These are phyloP conservation scores for Myriosclerotinia curreyana DNA, from an alignment of 2,329 filamentous ascomycete species.

Conservation along the genomic window DNA sequence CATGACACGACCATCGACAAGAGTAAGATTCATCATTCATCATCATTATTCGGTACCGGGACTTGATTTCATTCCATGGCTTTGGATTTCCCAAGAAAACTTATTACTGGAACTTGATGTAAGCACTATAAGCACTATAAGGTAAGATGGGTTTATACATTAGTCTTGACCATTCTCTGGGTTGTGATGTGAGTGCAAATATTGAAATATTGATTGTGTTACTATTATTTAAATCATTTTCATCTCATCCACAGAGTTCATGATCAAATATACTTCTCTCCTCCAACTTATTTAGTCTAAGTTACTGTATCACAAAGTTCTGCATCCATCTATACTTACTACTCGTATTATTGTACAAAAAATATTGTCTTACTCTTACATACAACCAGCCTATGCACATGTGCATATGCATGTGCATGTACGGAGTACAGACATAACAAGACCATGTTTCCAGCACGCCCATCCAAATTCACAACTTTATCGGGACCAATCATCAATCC, in stretches of 20 bases:
- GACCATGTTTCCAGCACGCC: neutral
- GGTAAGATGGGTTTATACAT: too few relatives aligned
- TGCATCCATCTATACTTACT: neutral
- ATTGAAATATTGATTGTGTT: too few relatives aligned
- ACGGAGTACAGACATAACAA: too few relatives aligned
- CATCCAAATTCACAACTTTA: neutral
- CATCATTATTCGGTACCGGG: neutral
- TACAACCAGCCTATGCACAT: neutral
- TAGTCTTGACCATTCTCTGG: neutral
- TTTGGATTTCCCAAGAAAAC: constrained; percentile 7
- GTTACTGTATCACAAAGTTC: constrained; percentile 1
- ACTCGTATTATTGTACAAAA: neutral
- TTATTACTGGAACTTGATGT: too few relatives aligned
- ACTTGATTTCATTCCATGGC: constrained; percentile 3
- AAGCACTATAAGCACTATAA: too few relatives aligned
- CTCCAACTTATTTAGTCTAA: neutral
- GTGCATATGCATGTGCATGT: too few relatives aligned
- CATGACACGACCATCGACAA: too few relatives aligned
- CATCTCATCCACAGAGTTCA: neutral
- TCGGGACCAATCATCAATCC: neutral
- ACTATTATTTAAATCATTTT: neutral
- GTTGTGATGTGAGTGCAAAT: neutral
- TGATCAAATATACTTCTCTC: neutral
- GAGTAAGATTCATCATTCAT: too few relatives aligned
- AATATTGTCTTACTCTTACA: neutral